phyloP scores from a whole-genome alignment of 176 grass and related monocot genomes.

The Phyllostachys edulis region DNA sequence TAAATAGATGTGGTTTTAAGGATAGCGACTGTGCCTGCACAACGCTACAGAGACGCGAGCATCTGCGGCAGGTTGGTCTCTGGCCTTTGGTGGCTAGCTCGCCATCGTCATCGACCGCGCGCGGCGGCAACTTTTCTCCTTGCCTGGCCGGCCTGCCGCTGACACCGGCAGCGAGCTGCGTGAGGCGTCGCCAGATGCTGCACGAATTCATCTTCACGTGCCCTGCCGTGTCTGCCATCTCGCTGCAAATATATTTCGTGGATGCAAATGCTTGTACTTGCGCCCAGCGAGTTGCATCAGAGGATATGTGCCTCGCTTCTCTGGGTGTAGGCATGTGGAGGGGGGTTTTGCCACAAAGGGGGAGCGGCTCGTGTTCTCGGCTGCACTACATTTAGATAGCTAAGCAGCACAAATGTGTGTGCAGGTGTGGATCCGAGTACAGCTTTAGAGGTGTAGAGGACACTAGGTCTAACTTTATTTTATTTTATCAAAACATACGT shows the following conservation, averaged over 20 bases:
- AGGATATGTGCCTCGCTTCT: background rate
- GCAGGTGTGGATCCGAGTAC: too few relatives aligned
- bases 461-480: too few relatives aligned
- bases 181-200: background rate
- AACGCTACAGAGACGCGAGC: background rate
- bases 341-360: fast-evolving
- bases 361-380: too few relatives aligned
- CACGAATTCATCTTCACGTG: constrained; percentile 40
- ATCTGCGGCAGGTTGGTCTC: background rate
- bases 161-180: background rate
- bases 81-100: background rate
- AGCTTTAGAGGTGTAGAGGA: too few relatives aligned
- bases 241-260: background rate
- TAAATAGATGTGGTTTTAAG: constrained; percentile 26
- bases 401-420: too few relatives aligned
- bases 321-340: background rate
- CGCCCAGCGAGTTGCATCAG: constrained; percentile 5
- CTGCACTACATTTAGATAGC: too few relatives aligned
- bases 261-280: constrained; percentile 6
- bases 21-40: constrained; percentile 7
- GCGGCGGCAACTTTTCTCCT: constrained; percentile 25
- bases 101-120: background rate
- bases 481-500: too few relatives aligned
- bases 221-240: background rate
- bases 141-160: constrained; percentile 3